These are phyloP conservation scores for Zanthoxylum bungeanum DNA, from an alignment of 345 rosid species.

Conservation along the genomic window DNA sequence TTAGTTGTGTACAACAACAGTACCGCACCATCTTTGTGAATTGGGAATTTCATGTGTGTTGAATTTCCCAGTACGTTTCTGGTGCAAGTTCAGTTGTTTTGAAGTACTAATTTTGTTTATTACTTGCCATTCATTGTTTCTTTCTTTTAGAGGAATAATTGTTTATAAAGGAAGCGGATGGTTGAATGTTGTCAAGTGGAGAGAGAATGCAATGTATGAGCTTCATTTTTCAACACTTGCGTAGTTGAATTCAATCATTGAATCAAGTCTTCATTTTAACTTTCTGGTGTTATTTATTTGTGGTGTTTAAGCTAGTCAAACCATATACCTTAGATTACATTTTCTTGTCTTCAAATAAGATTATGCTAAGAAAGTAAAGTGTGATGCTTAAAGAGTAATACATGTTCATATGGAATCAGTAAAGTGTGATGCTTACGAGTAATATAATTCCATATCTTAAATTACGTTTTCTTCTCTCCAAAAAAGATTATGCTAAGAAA, in stretches of 20 bases:
- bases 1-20: conserved; percentile 13
- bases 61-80: conserved; percentile 20
- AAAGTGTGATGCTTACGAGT: too few species aligned
- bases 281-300: neutral
- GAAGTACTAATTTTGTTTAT: conserved; percentile 32
- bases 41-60: conserved; percentile 25
- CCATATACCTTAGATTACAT: neutral
- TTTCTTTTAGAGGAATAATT: conserved; percentile 31
- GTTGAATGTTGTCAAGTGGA: conserved; percentile 15
- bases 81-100: conserved; percentile 28
- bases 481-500: neutral
- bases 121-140: conserved; percentile 19
- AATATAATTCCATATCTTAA: too few species aligned
- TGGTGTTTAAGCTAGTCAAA: neutral
- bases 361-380: neutral
- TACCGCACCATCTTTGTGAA: conserved; percentile 21
- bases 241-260: conserved; percentile 10
- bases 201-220: conserved; percentile 23
- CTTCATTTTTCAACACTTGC: conserved; percentile 12
- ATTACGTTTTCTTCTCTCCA: too few species aligned
- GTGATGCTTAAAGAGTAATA: neutral
- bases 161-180: conserved; percentile 27
- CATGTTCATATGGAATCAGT: neutral
- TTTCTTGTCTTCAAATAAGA: too few species aligned
- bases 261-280: conserved; percentile 9